Evolutionary conservation across 139 green algal species (phyloP), one percentile per base, ranked within the genome.

Genomic region (Monoraphidium neglectum): DNA sequence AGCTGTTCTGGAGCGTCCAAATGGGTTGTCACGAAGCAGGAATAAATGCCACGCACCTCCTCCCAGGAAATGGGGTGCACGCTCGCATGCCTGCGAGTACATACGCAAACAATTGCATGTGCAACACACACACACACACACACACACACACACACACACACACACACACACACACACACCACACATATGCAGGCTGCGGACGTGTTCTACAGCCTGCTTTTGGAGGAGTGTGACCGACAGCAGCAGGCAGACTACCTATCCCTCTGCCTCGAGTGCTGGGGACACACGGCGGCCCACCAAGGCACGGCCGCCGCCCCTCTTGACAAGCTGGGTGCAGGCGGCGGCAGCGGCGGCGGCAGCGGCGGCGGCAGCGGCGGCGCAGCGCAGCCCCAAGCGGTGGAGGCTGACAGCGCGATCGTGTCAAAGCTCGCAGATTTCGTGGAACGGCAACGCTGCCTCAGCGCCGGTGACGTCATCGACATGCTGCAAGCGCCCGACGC

Each of bases 201-300:
- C 51, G 70, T 90, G 35, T 90, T 85, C 59, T 77, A 71, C 38
- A 56, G 74, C 32, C 77, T 90, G 36, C 77, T 90, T 59, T 67
- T 83, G 28, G 51, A 76, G 21, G 85, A 56, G 16, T 64, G 76
- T 0, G 76, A 83, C 43, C 63, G 37, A 3, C 57, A 36, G 49
- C 72, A 84, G 74, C 86, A 91, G 77, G 82, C 80, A 26, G 82
- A 90, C 64, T 78, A 85, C 60, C 65, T 91, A 65, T 76, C 78
- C 36, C 74, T 83, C 8, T 87, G 84, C 56, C 64, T 91, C n/a
- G 78, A 35, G 24, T 91, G 77, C 53, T 88, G 79, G 85, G 62
- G 59, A 43, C 40, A 36, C 40, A 70, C 28, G 56, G 59, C 28
- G 21, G 47, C 16, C 40, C 46, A 47, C 28, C 43, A 1, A 16